Percentiles rank a stretch among this genome's conserved stretches.
Evolutionary conservation across 2,329 filamentous ascomycete genomes (phyloP).

Genomic region (Neocatenulostroma microsporum): DNA sequence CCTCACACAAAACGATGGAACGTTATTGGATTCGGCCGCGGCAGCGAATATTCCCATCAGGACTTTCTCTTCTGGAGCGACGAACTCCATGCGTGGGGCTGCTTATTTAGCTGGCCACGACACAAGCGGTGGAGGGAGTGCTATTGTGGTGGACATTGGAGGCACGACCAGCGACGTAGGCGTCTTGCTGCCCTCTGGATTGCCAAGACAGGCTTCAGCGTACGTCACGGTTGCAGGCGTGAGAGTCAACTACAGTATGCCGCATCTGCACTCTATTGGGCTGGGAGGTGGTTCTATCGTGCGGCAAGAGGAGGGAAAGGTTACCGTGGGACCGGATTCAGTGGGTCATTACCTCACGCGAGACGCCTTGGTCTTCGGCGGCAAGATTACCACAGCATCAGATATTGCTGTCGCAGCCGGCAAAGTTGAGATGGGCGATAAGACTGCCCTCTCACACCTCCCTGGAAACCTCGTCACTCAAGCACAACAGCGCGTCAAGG

Average conservation of each 20-base stretch:
- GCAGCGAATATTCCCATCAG: conserved; percentile 44
- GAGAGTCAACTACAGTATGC: conserved; percentile 44
- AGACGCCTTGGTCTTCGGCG: conserved; percentile 48
- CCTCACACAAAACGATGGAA: conserved; percentile 48
- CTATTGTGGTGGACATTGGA: conserved; percentile 57
- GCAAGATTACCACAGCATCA: conserved; percentile 45
- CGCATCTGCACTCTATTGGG: conserved; percentile 46
- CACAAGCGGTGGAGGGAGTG: conserved; percentile 23
- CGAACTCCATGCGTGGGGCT: conserved; percentile 48
- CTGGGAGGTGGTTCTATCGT: conserved; percentile 49
- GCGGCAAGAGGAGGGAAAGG: conserved; percentile 22
- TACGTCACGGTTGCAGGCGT: conserved; percentile 56
- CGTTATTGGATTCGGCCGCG: conserved; percentile 39
- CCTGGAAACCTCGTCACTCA: conserved; percentile 15
- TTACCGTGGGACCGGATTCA: conserved; percentile 50
- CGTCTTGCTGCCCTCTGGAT: conserved; percentile 50
- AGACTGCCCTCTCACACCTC: conserved; percentile 13
- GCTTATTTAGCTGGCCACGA: conserved; percentile 47
- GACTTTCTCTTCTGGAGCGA: conserved; percentile 46
- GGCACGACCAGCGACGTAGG: conserved; percentile 60
- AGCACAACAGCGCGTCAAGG: conserved; percentile 34
- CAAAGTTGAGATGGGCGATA: conserved; percentile 22
- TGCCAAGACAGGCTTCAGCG: conserved; percentile 54
- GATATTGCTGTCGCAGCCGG: conserved; percentile 41
- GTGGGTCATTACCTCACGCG: conserved; percentile 46